phyloP scores from a whole-genome alignment of 2,329 filamentous ascomycete genomes.

The Paecilomyces sp. region DNA sequence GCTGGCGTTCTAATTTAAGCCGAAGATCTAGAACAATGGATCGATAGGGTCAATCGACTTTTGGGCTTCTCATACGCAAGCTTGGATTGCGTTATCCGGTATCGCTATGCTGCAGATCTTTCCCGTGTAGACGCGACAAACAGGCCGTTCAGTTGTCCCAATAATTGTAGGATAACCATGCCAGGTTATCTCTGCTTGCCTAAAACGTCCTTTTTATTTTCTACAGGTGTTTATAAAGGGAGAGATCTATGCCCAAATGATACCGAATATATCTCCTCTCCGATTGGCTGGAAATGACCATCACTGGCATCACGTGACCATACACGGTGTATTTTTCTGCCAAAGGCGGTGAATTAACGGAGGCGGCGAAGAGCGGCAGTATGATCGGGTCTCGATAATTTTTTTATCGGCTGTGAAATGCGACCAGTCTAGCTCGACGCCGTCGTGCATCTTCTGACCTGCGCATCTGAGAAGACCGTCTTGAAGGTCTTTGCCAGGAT shows the following conservation, averaged over 20 bases:
- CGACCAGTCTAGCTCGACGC: background rate
- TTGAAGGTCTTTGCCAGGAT: background rate
- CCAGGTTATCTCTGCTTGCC: too few species aligned
- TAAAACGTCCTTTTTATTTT: too few species aligned
- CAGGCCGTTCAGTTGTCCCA: too few species aligned
- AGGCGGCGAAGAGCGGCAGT: conserved; percentile 20
- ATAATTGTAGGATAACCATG: too few species aligned
- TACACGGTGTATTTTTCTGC: background rate
- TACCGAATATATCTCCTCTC: background rate
- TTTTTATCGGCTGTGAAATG: background rate
- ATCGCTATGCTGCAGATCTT: too few species aligned
- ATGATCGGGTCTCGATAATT: conserved; percentile 15
- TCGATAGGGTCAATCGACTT: too few species aligned
- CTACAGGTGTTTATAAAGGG: too few species aligned
- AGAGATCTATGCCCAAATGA: background rate
- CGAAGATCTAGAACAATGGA: too few species aligned
- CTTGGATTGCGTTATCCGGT: too few species aligned
- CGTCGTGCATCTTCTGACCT: background rate
- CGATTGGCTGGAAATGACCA: background rate
- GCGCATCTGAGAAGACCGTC: background rate
- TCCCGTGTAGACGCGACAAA: too few species aligned
- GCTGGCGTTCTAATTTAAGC: too few species aligned
- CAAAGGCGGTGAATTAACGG: conserved; percentile 5
- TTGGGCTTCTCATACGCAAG: too few species aligned
- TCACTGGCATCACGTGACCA: background rate